phyloP scores from a whole-genome alignment of 2,329 filamentous ascomycete species.

The Trichoderma pleuroti region DNA sequence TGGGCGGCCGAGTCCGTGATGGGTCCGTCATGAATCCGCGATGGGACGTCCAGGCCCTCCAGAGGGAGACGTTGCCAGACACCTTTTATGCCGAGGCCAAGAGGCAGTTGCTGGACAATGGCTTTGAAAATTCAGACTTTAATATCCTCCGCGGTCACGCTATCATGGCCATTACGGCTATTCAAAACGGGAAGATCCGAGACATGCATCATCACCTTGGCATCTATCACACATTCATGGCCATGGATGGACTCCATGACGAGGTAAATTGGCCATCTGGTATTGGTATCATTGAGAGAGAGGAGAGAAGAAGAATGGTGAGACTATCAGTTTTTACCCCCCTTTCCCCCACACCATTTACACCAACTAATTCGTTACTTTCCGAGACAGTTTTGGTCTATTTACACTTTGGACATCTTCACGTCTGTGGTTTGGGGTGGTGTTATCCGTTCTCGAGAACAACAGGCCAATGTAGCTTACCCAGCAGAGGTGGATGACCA shows the following conservation, averaged over 20 bases:
- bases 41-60: conserved; percentile 36
- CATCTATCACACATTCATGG: conserved; percentile 46
- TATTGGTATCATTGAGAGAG: conserved; percentile 43
- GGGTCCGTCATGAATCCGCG: conserved; percentile 41
- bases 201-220: conserved; percentile 51
- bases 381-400: conserved; percentile 48
- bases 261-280: conserved; percentile 49
- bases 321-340: neutral
- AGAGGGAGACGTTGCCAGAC: conserved; percentile 20
- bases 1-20: conserved; percentile 47
- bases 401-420: conserved; percentile 55
- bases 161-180: conserved; percentile 47
- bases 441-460: conserved; percentile 25
- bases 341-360: neutral
- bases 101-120: conserved; percentile 18
- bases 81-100: conserved; percentile 25
- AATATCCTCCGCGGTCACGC: conserved; percentile 31
- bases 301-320: conserved; percentile 46
- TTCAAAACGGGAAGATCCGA: conserved; percentile 48
- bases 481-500: conserved; percentile 39
- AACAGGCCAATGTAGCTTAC: conserved; percentile 27
- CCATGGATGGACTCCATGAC: conserved; percentile 50
- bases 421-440: conserved; percentile 48
- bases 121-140: conserved; percentile 10
- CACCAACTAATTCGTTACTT: neutral